Conservation (phyloP, 2,329 filamentous ascomycete species). For the Colletotrichum viniferum region DNA sequence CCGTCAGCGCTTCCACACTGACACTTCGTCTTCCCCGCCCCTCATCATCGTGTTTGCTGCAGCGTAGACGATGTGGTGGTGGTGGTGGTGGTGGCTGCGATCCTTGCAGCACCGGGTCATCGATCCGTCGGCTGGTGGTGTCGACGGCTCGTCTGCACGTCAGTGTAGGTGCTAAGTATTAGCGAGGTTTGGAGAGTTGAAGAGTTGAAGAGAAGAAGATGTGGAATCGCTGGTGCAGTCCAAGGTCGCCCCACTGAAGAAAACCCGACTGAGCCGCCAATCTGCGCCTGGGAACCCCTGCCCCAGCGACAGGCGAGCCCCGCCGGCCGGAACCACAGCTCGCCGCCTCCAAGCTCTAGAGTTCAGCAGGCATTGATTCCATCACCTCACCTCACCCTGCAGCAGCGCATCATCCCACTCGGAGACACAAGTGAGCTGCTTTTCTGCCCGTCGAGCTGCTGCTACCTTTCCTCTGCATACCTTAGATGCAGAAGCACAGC, state of each 20-base stretch:
- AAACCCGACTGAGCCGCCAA: not conserved
- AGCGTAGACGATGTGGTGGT: not conserved
- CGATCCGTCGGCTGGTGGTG: not conserved
- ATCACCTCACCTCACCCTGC: slow-evolving; percentile 19
- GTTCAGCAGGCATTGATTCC: not conserved
- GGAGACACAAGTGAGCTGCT: not conserved
- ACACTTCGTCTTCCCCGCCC: not conserved
- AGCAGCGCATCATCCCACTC: slow-evolving; percentile 3
- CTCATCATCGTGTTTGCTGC: not conserved
- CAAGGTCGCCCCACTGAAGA: not conserved
- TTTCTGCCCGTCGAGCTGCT: not conserved
- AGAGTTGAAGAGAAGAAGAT: not conserved
- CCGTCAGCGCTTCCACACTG: not conserved
- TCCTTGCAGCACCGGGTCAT: not conserved
- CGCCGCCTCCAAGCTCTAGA: not conserved
- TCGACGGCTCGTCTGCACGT: not conserved
- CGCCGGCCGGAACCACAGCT: not conserved
- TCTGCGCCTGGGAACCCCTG: not conserved
- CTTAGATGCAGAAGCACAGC: too few species aligned
- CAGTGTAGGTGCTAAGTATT: not conserved
- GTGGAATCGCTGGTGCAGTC: not conserved
- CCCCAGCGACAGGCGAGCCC: not conserved
- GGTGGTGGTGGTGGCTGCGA: not conserved
- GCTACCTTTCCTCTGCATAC: too few species aligned
- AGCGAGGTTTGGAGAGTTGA: not conserved